Percentiles rank a stretch among this genome's conserved stretches.
Conservation (phyloP, 768 basidiomycete genomes). For the Melanogaster broomeanus region DNA sequence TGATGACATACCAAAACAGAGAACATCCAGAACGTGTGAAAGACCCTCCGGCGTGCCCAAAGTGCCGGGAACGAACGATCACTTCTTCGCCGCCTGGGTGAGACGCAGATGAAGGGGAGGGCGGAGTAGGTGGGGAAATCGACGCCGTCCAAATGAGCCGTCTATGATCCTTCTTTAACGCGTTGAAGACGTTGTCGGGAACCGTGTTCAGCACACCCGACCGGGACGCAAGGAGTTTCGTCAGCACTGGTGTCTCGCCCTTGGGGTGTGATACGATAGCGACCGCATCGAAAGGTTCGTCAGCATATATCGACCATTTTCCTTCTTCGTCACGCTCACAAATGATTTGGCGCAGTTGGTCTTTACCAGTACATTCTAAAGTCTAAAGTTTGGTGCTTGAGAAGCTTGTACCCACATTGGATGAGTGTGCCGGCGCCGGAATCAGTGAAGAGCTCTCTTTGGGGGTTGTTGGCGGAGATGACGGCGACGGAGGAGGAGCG, state of each 20-base stretch:
- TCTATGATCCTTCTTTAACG: slow-evolving; percentile 94
- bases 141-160: slow-evolving; percentile 98
- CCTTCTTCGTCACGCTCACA: slow-evolving; percentile 94
- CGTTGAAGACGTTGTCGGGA: slow-evolving; percentile 94
- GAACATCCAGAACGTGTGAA: slow-evolving; percentile 94
- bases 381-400: slow-evolving; percentile 85
- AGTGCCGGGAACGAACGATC: slow-evolving; percentile 93
- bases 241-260: slow-evolving; percentile 87
- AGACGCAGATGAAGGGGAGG: slow-evolving; percentile 3
- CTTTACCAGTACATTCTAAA: slow-evolving; percentile 84
- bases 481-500: slow-evolving; percentile 98
- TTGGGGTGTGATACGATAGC: slow-evolving; percentile 93
- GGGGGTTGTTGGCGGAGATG: slow-evolving; percentile 88
- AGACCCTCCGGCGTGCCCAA: slow-evolving; percentile 95
- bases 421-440: slow-evolving; percentile 97
- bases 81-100: slow-evolving; percentile 69
- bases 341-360: slow-evolving; percentile 92
- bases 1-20: slow-evolving; percentile 97
- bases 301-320: slow-evolving; percentile 95
- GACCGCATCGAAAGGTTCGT: slow-evolving; percentile 94
- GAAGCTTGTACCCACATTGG: slow-evolving; percentile 96
- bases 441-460: slow-evolving; percentile 99
- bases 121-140: slow-evolving; percentile 35
- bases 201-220: slow-evolving; percentile 92
- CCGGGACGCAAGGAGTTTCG: slow-evolving; percentile 86